Evolutionary conservation across 1,139 yeast species (phyloP).

Genomic region (Pichia sp.): DNA sequence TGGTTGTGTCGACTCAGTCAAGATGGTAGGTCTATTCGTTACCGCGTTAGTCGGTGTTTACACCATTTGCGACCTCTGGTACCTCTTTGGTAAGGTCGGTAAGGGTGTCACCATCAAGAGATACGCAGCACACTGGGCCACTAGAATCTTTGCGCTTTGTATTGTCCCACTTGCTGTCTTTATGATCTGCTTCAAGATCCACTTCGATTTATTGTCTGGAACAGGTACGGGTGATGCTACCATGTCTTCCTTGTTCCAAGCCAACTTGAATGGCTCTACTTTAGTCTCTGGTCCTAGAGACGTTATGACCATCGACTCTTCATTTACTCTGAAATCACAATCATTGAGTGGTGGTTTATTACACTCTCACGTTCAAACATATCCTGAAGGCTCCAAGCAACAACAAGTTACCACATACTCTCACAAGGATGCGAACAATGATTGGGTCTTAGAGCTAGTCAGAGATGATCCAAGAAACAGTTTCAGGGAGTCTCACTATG

Average conservation of each 20-base stretch:
- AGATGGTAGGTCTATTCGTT: conserved; percentile 78
- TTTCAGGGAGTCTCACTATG: conserved; percentile 45
- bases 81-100: conserved; percentile 49
- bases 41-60: conserved; percentile 71
- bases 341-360: conserved; percentile 88
- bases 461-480: conserved; percentile 55
- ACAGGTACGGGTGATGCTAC: conserved; percentile 94
- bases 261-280: conserved; percentile 73
- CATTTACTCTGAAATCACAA: conserved; percentile 77
- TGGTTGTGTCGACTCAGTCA: conserved; percentile 77
- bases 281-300: conserved; percentile 89
- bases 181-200: conserved; percentile 61
- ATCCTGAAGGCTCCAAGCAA: conserved; percentile 92
- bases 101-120: conserved; percentile 38
- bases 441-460: conserved; percentile 78
- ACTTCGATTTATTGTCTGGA: conserved; percentile 63
- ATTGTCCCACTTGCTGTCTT: conserved; percentile 57
- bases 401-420: conserved; percentile 95
- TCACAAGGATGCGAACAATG: conserved; percentile 86
- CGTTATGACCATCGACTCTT: conserved; percentile 69
- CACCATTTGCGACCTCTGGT: conserved; percentile 70
- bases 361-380: conserved; percentile 91
- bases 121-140: conserved; percentile 56
- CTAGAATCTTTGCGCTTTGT: conserved; percentile 56
- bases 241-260: conserved; percentile 97